Conservation (phyloP, 2,329 filamentous ascomycete species). For the Lachnellula suecica region DNA sequence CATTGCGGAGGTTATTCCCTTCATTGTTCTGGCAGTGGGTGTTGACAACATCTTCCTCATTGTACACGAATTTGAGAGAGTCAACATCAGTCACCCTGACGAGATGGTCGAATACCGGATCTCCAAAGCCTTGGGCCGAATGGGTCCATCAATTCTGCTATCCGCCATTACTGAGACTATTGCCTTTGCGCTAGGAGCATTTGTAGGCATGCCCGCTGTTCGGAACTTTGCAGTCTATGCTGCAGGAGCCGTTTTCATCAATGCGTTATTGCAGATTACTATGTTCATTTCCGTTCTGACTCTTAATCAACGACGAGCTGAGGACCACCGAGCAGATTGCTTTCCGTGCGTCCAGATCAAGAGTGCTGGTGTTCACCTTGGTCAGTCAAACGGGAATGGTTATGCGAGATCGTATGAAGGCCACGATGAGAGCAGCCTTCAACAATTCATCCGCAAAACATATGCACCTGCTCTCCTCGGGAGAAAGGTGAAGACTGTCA, state of each 20-base stretch:
- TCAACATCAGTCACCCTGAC: constrained; percentile 89
- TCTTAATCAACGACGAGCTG: constrained; percentile 87
- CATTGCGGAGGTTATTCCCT: constrained; percentile 97
- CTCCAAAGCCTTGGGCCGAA: constrained; percentile 84
- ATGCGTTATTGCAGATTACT: constrained; percentile 93
- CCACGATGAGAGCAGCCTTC: constrained; percentile 79
- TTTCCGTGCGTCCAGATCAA: constrained; percentile 85
- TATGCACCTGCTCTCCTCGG: constrained; percentile 83
- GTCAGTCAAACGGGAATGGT: constrained; percentile 57
- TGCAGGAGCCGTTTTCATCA: constrained; percentile 93
- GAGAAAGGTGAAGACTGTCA: constrained; percentile 73
- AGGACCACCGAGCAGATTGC: constrained; percentile 86
- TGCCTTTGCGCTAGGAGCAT: constrained; percentile 87
- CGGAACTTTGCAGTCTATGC: constrained; percentile 97
- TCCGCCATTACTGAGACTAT: constrained; percentile 94
- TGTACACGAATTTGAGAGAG: constrained; percentile 94
- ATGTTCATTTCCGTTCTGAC: constrained; percentile 94
- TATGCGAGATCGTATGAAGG: constrained; percentile 40
- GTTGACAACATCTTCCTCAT: constrained; percentile 99
- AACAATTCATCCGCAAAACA: constrained; percentile 84
- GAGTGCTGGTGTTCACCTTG: constrained; percentile 67
- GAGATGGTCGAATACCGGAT: constrained; percentile 84
- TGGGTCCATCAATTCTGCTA: constrained; percentile 94
- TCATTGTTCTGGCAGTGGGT: constrained; percentile 91
- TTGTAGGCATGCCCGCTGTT: constrained; percentile 97